phyloP scores from a whole-genome alignment of 169 alveolate genomes.

The Plasmodium ovale region DNA sequence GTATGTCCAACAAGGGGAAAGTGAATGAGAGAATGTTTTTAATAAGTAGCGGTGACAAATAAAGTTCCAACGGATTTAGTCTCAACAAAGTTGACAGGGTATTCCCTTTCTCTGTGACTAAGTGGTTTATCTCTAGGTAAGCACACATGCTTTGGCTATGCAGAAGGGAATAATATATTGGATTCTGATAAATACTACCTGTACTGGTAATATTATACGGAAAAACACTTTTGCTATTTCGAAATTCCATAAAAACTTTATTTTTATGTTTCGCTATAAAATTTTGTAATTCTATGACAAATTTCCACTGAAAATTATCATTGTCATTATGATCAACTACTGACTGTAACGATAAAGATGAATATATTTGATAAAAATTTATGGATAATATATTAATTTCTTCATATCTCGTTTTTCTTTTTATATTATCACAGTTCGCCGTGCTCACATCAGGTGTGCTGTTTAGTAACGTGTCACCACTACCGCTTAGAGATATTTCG shows the following conservation, averaged over 20 bases:
- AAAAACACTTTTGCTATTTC: conserved; percentile 40
- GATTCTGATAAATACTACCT: conserved; percentile 41
- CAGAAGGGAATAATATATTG: conserved; percentile 57
- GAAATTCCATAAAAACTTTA: conserved; percentile 72
- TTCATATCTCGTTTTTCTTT: conserved; percentile 7
- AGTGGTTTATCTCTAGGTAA: conserved; percentile 71
- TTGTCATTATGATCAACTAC: conserved; percentile 81
- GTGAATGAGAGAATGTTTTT: conserved; percentile 71
- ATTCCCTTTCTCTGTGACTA: conserved; percentile 74
- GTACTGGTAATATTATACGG: conserved; percentile 16
- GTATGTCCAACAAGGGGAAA: conserved; percentile 62
- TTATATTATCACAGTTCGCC: neutral
- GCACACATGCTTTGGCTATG: conserved; percentile 76
- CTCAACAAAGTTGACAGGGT: conserved; percentile 65
- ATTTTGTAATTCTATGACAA: conserved; percentile 77
- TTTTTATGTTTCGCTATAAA: conserved; percentile 76
- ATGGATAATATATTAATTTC: conserved; percentile 77
- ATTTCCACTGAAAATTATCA: conserved; percentile 82
- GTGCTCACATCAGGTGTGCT: conserved; percentile 16
- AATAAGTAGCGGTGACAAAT: conserved; percentile 77
- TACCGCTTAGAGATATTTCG: conserved; percentile 16
- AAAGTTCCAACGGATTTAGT: conserved; percentile 50
- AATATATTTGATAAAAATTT: conserved; percentile 78
- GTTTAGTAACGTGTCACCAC: conserved; percentile 13
- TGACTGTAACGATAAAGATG: conserved; percentile 78